These are phyloP conservation scores for Wallacemonas sp. DNA, from an alignment of 208 protist species.

Conservation along the genomic window DNA sequence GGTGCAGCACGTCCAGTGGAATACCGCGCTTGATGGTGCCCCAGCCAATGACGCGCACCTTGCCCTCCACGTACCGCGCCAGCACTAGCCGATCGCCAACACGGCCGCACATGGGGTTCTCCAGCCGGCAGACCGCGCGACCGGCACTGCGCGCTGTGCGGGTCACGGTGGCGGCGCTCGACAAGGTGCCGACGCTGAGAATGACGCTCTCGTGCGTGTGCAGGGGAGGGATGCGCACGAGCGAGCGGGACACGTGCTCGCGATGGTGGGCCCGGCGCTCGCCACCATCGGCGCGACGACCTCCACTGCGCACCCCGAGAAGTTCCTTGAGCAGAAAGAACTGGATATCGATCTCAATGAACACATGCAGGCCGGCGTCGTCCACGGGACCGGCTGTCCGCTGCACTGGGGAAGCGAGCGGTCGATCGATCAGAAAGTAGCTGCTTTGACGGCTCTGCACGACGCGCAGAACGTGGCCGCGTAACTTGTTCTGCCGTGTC, in stretches of 20 bases:
- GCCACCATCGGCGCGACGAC: not conserved
- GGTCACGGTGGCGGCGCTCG: constrained; percentile 90
- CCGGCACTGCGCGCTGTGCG: constrained; percentile 78
- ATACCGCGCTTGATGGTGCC: constrained; percentile 45
- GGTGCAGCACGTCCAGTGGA: constrained; percentile 91
- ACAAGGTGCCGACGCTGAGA: constrained; percentile 97
- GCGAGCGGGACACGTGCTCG: constrained; percentile 1
- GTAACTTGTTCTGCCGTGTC: constrained; percentile 97
- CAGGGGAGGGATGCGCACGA: constrained; percentile 77
- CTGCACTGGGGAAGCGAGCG: constrained; percentile 91
- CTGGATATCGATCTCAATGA: constrained; percentile 91
- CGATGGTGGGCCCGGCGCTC: not conserved
- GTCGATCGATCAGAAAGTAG: constrained; percentile 97
- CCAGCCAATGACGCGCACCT: constrained; percentile 93
- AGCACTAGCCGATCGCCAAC: constrained; percentile 95
- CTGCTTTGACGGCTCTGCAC: constrained; percentile 94
- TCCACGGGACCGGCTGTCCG: not conserved
- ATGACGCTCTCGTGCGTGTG: constrained; percentile 94
- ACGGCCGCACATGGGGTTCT: constrained; percentile 92
- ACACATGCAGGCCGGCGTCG: constrained; percentile 57
- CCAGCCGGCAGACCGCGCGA: constrained; percentile 91
- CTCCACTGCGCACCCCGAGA: constrained; percentile 67
- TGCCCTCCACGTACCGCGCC: constrained; percentile 90
- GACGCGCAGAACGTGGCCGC: constrained; percentile 94
- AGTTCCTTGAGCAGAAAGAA: constrained; percentile 95